Base-by-base conservation (phyloP, 2,329 filamentous ascomycete species). In the Beauveria medogensis region DNA sequence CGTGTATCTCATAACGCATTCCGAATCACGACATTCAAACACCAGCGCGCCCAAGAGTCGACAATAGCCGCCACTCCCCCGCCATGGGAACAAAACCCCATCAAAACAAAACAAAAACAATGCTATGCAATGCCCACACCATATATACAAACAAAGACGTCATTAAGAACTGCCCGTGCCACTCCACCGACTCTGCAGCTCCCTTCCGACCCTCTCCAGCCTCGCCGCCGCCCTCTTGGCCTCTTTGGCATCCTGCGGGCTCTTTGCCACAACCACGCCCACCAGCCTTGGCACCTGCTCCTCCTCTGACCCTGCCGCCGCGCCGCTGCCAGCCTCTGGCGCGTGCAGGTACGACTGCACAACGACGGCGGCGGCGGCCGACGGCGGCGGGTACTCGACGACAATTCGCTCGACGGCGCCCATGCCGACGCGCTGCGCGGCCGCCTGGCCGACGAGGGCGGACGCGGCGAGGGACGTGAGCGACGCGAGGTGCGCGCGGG, bases 341-440 rank as follows among this genome's bases (percentile, higher is more conserved):
- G 28, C 37, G 61, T 78, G 75, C 63, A 82, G 69, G 67, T 77
- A 82, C 26, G 77, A 79, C 63, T 80, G 72, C 28, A 78, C 67
- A 50, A 78, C 70, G 54, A 78, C 70, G 64, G 76, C 71, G 40
- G 56, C 56, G 12, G 56, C n/a, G 48, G 56, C 75, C 54, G 72
- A 71, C 12, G 34, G 5, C 44, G 75, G 72, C 3, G 72, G 73
- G 68, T 82, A 81, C 68, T 86, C 83, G 68, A 86, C 78, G 70
- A 86, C 80, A 64, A 86, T 77, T 69, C 83, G 80, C 67, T 81
- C 76, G 3, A 82, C 80, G 7, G 69, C 67, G 65, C 83, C 83
- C 48, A 84, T 76, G 52, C 77, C 78, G 7, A 85, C 75, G 55
- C 82, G 79, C 40, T 74, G 72, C 5, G 81, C 79, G 54, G 82